Evolutionary conservation across 179 eudicot species (phyloP), one percentile per base, ranked within the genome.

Genomic region (Camellia oleifera): DNA sequence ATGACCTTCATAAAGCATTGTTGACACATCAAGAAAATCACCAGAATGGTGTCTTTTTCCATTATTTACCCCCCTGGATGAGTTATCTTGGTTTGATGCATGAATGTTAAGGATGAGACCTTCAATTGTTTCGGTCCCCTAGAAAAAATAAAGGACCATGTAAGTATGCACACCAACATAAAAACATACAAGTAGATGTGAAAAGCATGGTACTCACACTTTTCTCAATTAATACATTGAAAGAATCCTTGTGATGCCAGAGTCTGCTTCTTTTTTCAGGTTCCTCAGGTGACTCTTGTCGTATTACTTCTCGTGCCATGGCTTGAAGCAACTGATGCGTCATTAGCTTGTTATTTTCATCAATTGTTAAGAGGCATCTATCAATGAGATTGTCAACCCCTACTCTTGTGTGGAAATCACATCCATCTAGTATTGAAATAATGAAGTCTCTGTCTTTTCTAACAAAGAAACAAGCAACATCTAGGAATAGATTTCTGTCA

Each of bases 291-390:
- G 46, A 77, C 15, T 74, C 50, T 71, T 69, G 44, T 1, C 76
- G 60, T 6, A 79, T 60, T 67, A 81, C 60, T 4, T 81, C 64
- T 20, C 79, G 50, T 62, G 60, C 83, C 79, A 75, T 75, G 26
- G 68, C 75, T 20, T 48, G 79, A 14, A 81, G 26, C 12, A 68
- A 40, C 40, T 81, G 53, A 81, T 81, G 83, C 75, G 69, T 69
- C 12, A 10, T 54, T 3, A 81, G 56, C 48, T 63, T 60, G 46
- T 56, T 57, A 17, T 45, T 17, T 50, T 7, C 3, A 50, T 9
- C 32, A 3, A 75, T 9, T 12, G 60, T 15, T 14, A 81, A 5
- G 13, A 75, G 54, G 58, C 18, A 66, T 58, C 74, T 81, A 11
- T 68, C 40, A 4, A 40, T 76, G 8, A 75, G 48, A 7, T 6